Percentiles rank a stretch among this genome's conserved stretches.
phyloP scores from a whole-genome alignment of 1,284 basidiomycete species.

The Rhodotorula sp. region DNA sequence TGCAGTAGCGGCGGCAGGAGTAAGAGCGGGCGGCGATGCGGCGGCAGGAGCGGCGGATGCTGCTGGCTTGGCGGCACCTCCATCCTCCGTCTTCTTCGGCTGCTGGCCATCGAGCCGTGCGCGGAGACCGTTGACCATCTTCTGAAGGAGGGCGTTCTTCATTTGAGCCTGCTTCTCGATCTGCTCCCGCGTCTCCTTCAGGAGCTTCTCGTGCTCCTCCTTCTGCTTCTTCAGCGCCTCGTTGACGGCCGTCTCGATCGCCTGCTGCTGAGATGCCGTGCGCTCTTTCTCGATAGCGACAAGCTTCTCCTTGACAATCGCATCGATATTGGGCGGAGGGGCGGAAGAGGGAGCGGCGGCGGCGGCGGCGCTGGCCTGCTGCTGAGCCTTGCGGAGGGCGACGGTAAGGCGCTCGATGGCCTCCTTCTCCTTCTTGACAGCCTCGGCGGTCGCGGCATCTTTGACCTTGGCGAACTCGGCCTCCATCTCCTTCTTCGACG shows the following conservation, averaged over 20 bases:
- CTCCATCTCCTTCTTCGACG: conserved; percentile 30
- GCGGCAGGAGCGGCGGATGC: neutral
- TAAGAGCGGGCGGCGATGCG: neutral
- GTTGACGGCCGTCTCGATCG: conserved; percentile 29
- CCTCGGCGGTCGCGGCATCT: conserved; percentile 24
- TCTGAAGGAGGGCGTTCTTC: conserved; percentile 32
- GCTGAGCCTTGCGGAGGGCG: conserved; percentile 32
- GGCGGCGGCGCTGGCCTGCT: conserved; percentile 16
- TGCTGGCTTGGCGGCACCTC: neutral
- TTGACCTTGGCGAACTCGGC: conserved; percentile 34
- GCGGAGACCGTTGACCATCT: conserved; percentile 16
- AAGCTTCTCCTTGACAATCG: conserved; percentile 34
- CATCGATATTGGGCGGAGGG: conserved; percentile 22
- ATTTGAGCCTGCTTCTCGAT: conserved; percentile 27
- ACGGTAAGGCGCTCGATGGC: conserved; percentile 27
- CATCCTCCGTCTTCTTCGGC: conserved; percentile 12
- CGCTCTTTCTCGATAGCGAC: conserved; percentile 27
- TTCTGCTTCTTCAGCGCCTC: conserved; percentile 28
- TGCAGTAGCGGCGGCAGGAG: neutral
- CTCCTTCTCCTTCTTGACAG: conserved; percentile 34
- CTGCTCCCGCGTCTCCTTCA: conserved; percentile 25
- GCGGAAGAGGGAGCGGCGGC: conserved; percentile 9
- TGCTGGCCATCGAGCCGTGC: neutral
- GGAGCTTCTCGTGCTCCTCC: conserved; percentile 23
- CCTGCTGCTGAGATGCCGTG: conserved; percentile 16